A percentile compares a stretch with the other conserved stretches of the same genome.
Conservation (phyloP, 2,329 filamentous ascomycete species). For the Fusarium compactum region DNA sequence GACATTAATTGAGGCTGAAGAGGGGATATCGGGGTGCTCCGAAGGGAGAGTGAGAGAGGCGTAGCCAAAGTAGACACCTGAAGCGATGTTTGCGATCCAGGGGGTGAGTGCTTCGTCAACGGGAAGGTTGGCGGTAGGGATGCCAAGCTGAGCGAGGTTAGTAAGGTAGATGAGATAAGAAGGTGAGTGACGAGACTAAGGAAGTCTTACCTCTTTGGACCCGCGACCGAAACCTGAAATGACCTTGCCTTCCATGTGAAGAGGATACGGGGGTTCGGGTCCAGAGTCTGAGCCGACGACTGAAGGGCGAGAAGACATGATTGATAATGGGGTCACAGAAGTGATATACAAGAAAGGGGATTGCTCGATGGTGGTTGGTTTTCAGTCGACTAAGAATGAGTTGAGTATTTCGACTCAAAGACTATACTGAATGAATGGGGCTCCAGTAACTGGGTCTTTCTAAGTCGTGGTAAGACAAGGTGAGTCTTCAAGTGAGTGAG, state of each 20-base stretch:
- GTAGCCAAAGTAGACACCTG: constrained; percentile 95
- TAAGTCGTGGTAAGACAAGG: neutral
- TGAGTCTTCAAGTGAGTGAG: constrained; percentile 9
- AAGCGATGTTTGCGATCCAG: constrained; percentile 73
- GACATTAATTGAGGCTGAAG: constrained; percentile 5
- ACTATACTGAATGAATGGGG: neutral
- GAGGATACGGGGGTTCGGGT: constrained; percentile 82
- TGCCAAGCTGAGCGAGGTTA: constrained; percentile 75
- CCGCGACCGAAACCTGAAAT: constrained; percentile 94
- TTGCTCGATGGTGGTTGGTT: neutral
- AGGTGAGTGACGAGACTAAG: neutral
- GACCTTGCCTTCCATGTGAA: constrained; percentile 86
- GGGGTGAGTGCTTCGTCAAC: constrained; percentile 71
- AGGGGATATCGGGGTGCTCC: constrained; percentile 58
- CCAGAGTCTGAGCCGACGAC: constrained; percentile 80
- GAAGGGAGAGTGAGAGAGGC: constrained; percentile 75
- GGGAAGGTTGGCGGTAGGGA: constrained; percentile 93
- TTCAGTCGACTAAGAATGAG: neutral
- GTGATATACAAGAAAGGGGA: neutral
- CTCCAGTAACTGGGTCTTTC: neutral
- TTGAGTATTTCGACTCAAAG: neutral
- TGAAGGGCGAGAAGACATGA: constrained; percentile 66
- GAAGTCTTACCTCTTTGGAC: constrained; percentile 79
- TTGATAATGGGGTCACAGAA: neutral
- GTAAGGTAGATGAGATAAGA: neutral